Base-by-base conservation (phyloP, 1,139 yeast genomes). In the Hyphopichia pseudoburtonii region DNA sequence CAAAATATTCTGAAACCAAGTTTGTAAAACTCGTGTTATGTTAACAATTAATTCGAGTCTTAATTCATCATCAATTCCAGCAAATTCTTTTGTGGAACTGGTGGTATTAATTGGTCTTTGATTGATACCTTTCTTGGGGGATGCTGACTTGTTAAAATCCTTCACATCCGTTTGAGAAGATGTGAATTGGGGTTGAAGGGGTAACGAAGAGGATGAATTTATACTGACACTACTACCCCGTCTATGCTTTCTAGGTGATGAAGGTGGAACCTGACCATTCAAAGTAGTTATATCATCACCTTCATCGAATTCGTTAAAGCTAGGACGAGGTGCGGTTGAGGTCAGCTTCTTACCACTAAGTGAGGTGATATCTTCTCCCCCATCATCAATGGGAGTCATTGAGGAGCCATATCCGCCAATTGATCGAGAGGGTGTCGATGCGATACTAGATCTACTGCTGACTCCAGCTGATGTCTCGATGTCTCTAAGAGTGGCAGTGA, bases 281-380 rank as follows among this genome's bases (percentile, higher is more conserved):
- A 54, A 46, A 5, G 53, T 52, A 18, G 68, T 63, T 23, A 64
- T 57, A 42, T 63, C 69, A 18, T 58, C 67, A 26, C 63, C 64
- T 28, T 58, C 63, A 16, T 51, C 52, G 27, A 39, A 44, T 12
- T 37, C 46, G 7, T 26, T 34, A 12, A 38, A 28, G 19, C 40
- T 25, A 21, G 34, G 18, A 6, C 16, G 33, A 14, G 38, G 41
- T 12, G 38, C 35, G 27, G 39, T 25, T 3, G 28, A 35, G 14
- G 34, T 33, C 43, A 38, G 43, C 15, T 31, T 36, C 26, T 33
- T 41, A 1, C 54, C 58, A 27, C 38, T 48, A 25, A 54, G 36
- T 9, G 47, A 43, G 7, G 62, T 54, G 29, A 57, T 53, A 34
- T 57, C 63, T 23, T 56, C 57, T 8, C 58, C 60, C 2, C 47